Percentiles rank a stretch among this genome's conserved stretches.
Conservation (phyloP, 768 basidiomycete species). For the Lentinula edodes region DNA sequence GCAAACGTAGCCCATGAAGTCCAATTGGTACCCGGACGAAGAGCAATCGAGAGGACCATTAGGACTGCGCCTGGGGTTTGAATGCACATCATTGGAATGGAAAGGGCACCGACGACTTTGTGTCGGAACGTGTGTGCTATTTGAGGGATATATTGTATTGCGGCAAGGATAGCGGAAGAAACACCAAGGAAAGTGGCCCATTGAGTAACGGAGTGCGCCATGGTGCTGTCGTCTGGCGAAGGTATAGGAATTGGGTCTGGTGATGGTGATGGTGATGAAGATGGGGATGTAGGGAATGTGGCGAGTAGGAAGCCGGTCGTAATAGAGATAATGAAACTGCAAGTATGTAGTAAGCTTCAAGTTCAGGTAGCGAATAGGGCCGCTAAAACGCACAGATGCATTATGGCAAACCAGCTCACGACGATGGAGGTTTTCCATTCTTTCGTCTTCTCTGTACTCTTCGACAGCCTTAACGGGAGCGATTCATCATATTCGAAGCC, state of each 20-base stretch:
- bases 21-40: constrained; percentile 82
- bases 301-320: constrained; percentile 59
- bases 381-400: constrained; percentile 63
- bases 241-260: constrained; percentile 29
- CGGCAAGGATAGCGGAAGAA: constrained; percentile 70
- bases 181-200: constrained; percentile 92
- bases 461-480: constrained; percentile 35
- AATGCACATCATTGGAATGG: constrained; percentile 93
- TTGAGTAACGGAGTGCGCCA: constrained; percentile 11
- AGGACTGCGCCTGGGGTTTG: constrained; percentile 86
- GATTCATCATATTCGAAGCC: constrained; percentile 36
- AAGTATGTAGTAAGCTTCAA: constrained; percentile 4
- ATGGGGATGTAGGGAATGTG: constrained; percentile 33
- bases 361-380: neutral
- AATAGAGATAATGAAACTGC: constrained; percentile 49
- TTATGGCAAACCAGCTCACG: constrained; percentile 62
- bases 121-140: constrained; percentile 70
- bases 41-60: constrained; percentile 81
- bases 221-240: constrained; percentile 19
- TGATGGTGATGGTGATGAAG: constrained; percentile 24
- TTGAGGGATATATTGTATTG: constrained; percentile 87
- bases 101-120: constrained; percentile 86
- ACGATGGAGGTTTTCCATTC: constrained; percentile 78
- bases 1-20: constrained; percentile 83
- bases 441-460: constrained; percentile 46